Conservation (phyloP, 305 asterid genomes). For the Striga hermonthica region DNA sequence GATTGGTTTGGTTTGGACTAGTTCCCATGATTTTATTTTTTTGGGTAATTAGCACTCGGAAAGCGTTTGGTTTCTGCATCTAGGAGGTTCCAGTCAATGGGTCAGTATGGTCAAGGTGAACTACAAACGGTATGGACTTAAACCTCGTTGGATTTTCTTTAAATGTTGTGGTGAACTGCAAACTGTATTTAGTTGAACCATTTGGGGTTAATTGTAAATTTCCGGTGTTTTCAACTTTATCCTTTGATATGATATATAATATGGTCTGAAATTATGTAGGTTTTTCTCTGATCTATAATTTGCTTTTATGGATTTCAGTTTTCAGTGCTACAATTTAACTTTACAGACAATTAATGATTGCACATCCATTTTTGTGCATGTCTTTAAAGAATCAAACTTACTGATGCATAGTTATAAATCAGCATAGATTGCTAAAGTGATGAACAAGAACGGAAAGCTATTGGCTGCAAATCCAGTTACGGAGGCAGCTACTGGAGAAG, state of each 20-base stretch:
- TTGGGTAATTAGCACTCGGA: slow-evolving; percentile 76
- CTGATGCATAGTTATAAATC: slow-evolving; percentile 40
- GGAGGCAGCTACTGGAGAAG: slow-evolving; percentile 42
- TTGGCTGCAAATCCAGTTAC: slow-evolving; percentile 52
- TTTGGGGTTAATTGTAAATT: too few species aligned
- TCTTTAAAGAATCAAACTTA: slow-evolving; percentile 35
- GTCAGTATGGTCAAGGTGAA: slow-evolving; percentile 90
- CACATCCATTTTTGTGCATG: slow-evolving; percentile 25
- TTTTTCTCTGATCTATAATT: too few species aligned
- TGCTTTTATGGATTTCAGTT: neutral
- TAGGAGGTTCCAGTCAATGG: slow-evolving; percentile 93
- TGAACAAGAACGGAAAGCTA: slow-evolving; percentile 66
- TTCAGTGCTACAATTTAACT: neutral
- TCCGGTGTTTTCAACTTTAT: too few species aligned
- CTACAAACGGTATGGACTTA: slow-evolving; percentile 54
- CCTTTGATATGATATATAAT: too few species aligned
- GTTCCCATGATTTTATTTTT: slow-evolving; percentile 39
- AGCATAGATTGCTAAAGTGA: slow-evolving; percentile 82
- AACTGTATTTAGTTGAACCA: too few species aligned
- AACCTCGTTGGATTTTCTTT: slow-evolving; percentile 4
- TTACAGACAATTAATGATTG: slow-evolving; percentile 24
- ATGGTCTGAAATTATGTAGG: too few species aligned
- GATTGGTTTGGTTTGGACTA: slow-evolving; percentile 14
- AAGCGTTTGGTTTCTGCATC: slow-evolving; percentile 83
- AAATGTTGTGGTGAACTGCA: neutral